Base-by-base conservation (phyloP, 2,329 filamentous ascomycete species). In the Rhynchosporium secalis region DNA sequence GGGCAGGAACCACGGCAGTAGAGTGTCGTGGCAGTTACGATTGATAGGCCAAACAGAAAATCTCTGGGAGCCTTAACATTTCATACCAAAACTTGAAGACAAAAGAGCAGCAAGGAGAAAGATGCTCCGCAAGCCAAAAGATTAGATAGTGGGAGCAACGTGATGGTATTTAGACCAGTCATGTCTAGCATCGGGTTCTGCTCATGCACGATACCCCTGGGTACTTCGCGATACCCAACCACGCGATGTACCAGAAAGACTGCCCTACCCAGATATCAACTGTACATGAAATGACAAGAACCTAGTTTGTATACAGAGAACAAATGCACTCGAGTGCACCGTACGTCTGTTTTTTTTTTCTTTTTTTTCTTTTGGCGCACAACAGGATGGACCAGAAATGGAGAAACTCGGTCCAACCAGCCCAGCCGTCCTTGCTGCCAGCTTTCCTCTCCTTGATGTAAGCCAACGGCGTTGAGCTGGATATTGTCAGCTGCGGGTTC, bases 131-230 rank as follows among this genome's bases (percentile, higher is more conserved):
- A 46, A 56, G 38, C 13, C 54, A 45, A 46, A n/a, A 45, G 38
- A 56, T 56, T 45, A 56, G 38, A 45, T 45, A 56, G 38, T 43
- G 26, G 29, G 31, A 56, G 54, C 54, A 56, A 56, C 40, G 54
- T 56, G 54, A 45, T 56, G 54, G 40, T 40, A 56, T 33, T 56
- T 20, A 56, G 40, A 46, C 54, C 54, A 56, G 26, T 56, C 40
- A 56, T 20, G 40, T 56, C 54, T 41, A n/a, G 40, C 13, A 56
- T 9, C 26, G 31, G 43, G n/a, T 49, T n/a, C 56, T 43, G 43
- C 43, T 38, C 36, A 38, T 48, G 56, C 56, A 48, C 26, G 29
- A 57, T 28, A 57, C 43, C 55, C 55, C 55, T 57, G 47, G 41
- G 38, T 3, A 56, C 12, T 46, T 47, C 45, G 40, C 54, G 46